Conservation (phyloP, 352 stramenopile species). For the Globisporangium nagaii region DNA sequence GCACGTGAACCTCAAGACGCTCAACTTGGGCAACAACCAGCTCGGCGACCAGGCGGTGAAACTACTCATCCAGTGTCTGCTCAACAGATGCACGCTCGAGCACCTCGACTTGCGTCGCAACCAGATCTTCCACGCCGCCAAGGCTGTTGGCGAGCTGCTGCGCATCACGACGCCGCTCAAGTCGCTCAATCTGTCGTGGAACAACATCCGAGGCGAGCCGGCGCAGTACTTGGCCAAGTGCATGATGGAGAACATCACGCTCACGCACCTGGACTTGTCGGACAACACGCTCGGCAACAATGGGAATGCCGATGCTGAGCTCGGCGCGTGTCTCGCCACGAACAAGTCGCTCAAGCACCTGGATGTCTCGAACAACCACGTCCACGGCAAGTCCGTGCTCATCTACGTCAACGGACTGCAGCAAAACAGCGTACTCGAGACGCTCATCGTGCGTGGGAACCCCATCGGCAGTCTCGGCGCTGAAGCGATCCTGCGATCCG, state of each 20-base stretch:
- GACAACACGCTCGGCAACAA: constrained; percentile 72
- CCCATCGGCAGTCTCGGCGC: constrained; percentile 55
- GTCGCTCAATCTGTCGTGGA: constrained; percentile 68
- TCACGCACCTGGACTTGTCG: constrained; percentile 56
- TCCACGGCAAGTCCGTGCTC: constrained; percentile 50
- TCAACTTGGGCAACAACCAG: constrained; percentile 69
- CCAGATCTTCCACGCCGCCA: constrained; percentile 58
- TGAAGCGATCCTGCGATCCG: constrained; percentile 50
- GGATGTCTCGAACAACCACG: constrained; percentile 66
- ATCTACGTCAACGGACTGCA: constrained; percentile 61
- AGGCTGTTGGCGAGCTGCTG: constrained; percentile 51
- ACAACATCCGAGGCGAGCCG: constrained; percentile 65
- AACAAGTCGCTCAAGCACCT: constrained; percentile 61
- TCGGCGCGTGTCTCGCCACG: constrained; percentile 50
- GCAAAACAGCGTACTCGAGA: constrained; percentile 47
- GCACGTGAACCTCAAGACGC: constrained; percentile 48
- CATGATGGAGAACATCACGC: constrained; percentile 70
- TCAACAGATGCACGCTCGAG: constrained; percentile 66
- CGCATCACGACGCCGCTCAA: constrained; percentile 51
- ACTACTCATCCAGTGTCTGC: constrained; percentile 47
- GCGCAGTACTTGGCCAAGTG: constrained; percentile 53
- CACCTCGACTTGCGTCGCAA: constrained; percentile 57
- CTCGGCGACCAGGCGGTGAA: constrained; percentile 58
- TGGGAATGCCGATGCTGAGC: constrained; percentile 54
- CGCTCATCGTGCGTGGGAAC: constrained; percentile 56